Evolutionary conservation across 306 rosid genomes (phyloP), one percentile per base, ranked within the genome.

Genomic region (Malus fusca): DNA sequence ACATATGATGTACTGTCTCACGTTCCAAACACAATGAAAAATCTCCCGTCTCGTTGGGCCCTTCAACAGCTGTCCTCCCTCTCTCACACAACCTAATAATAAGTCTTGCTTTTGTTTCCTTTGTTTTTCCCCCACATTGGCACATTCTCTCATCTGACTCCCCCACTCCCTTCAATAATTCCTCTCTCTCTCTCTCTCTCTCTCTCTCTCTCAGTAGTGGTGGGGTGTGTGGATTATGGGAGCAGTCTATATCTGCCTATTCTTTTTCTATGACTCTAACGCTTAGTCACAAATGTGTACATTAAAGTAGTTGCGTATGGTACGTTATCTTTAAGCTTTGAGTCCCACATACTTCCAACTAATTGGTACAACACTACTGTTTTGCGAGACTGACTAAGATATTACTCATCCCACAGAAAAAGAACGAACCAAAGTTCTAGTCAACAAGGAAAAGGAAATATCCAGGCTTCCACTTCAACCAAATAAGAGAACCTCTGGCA

Each of bases 61-160:
- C 90, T 67, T 63, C 78, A 78, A 89, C 89, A 89, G 93, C 96
- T 93, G 96, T 87, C 78, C 79, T 79, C 79, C 64, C 75, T 58
- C 44, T 69, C 42, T 66, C 72, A 69, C 72, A 55, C 72, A 55
- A 35, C 15, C 61, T 62, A 58, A 82, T 62, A 40, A 40, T 42
- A 2, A 42, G 44, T 42, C 42, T 22, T 66, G 65, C 48, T 84
- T 81, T 31, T 71, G 40, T 53, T 81, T 81, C 48, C 74, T 25
- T 69, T 80, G 86, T 83, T 86, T 78, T 75, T 71, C 80, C 76
- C 79, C 46, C 78, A 77, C 88, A 90, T 82, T 74, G 40, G 40
- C 42, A 37, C 42, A 37, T 37, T 37, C 74, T 64, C 78, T 64
- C 46, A 52, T 84, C 86, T 59, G 79, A 79, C 65, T 80, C 72